Evolutionary conservation across 345 rosid genomes (phyloP).

Genomic region (Ceriops decandra): DNA sequence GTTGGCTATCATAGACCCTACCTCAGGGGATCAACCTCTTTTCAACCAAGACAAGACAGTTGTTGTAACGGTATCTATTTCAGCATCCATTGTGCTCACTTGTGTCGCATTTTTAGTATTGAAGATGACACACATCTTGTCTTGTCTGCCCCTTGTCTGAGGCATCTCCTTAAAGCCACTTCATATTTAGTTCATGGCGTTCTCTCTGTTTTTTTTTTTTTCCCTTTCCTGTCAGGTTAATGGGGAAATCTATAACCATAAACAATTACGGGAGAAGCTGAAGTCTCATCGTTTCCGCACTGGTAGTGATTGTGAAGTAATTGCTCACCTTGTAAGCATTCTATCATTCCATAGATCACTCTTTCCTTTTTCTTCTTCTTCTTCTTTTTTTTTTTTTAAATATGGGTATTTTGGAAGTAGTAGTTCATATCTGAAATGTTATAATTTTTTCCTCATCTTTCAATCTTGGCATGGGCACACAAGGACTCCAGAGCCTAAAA

Average conservation of each 20-base stretch:
- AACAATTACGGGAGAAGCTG: constrained; percentile 49
- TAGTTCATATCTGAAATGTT: too few relatives aligned
- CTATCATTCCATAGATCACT: background rate
- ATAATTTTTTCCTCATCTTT: too few relatives aligned
- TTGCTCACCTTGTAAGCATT: constrained; percentile 77
- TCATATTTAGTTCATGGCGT: background rate
- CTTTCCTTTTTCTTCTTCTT: too few relatives aligned
- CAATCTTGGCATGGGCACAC: too few relatives aligned
- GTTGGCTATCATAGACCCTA: constrained; percentile 74
- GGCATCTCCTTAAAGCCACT: background rate
- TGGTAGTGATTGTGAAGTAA: constrained; percentile 88
- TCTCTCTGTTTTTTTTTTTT: background rate
- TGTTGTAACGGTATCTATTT: constrained; percentile 56
- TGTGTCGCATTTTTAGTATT: too few relatives aligned
- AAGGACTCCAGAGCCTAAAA: too few relatives aligned
- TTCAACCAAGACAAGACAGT: constrained; percentile 70
- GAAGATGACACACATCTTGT: too few relatives aligned
- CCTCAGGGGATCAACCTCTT: constrained; percentile 86
- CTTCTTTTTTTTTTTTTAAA: too few relatives aligned
- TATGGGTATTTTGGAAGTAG: too few relatives aligned
- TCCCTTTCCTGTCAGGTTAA: constrained; percentile 48
- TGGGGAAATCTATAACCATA: constrained; percentile 89
- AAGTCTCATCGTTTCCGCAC: constrained; percentile 65
- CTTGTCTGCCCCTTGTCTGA: too few relatives aligned
- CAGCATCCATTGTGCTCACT: background rate